A percentile compares a stretch with the other conserved stretches of the same genome.
Conservation (phyloP, 768 basidiomycete genomes). For the Naematelia aurantialba region DNA sequence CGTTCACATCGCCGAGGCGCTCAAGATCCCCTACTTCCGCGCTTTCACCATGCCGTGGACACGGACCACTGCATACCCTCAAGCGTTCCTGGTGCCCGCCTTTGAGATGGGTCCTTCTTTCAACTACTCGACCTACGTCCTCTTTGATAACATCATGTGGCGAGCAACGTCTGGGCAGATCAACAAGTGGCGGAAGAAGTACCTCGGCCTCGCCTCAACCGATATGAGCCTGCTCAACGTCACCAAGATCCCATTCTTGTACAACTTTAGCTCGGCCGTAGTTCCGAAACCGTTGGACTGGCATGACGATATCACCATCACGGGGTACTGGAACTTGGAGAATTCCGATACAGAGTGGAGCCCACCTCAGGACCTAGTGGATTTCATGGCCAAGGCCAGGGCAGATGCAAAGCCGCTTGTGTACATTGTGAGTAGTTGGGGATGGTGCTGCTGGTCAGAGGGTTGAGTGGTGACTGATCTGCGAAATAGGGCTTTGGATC, state of each 20-base stretch:
- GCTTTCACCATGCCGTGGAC: slow-evolving; percentile 52
- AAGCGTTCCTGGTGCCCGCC: slow-evolving; percentile 61
- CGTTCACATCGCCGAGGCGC: slow-evolving; percentile 67
- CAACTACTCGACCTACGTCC: slow-evolving; percentile 58
- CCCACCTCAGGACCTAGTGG: slow-evolving; percentile 56
- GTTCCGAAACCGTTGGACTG: slow-evolving; percentile 70
- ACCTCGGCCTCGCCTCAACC: slow-evolving; percentile 56
- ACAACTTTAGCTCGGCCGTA: slow-evolving; percentile 66
- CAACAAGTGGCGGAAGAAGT: slow-evolving; percentile 62
- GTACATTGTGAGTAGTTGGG: slow-evolving; percentile 61
- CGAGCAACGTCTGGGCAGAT: slow-evolving; percentile 63
- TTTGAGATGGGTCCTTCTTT: slow-evolving; percentile 61
- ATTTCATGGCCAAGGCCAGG: slow-evolving; percentile 61
- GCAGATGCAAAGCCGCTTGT: slow-evolving; percentile 61
- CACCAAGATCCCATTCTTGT: slow-evolving; percentile 60
- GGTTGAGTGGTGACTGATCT: slow-evolving; percentile 11
- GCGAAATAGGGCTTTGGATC: slow-evolving; percentile 58
- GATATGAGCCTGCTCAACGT: slow-evolving; percentile 62
- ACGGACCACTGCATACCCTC: slow-evolving; percentile 61
- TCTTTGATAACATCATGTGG: slow-evolving; percentile 68
- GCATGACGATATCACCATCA: slow-evolving; percentile 57
- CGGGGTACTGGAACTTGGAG: slow-evolving; percentile 62
- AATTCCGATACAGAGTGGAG: slow-evolving; percentile 62
- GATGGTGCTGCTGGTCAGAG: not conserved
- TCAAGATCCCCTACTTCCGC: slow-evolving; percentile 64